A percentile compares a stretch with the other conserved stretches of the same genome.
Conservation (phyloP, 345 rosid species). For the Litchi chinensis region DNA sequence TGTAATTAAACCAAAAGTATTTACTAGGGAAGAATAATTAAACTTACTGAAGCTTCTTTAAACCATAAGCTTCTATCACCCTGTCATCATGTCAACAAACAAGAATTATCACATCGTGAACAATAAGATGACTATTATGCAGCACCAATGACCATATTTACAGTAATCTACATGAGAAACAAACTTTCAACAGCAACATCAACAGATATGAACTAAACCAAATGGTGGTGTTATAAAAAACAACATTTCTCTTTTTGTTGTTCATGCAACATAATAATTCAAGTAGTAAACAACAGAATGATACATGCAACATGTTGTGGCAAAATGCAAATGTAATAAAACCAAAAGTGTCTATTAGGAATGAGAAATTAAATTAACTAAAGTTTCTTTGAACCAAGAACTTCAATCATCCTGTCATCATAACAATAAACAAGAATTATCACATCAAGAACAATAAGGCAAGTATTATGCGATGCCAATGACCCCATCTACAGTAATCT, state of each 20-base stretch:
- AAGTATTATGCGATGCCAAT: background rate
- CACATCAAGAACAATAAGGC: slow-evolving; percentile 11
- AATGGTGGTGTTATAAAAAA: background rate
- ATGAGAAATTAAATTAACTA: slow-evolving; percentile 47
- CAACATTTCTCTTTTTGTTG: background rate
- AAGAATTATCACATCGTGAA: slow-evolving; percentile 8
- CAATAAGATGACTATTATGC: slow-evolving; percentile 5
- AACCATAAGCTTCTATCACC: slow-evolving; percentile 73
- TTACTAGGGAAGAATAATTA: slow-evolving; percentile 3
- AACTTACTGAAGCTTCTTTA: slow-evolving; percentile 60
- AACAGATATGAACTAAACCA: background rate
- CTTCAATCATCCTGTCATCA: too few species aligned
- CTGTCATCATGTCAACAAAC: slow-evolving; percentile 48
- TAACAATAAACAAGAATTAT: slow-evolving; percentile 18
- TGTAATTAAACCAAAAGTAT: background rate
- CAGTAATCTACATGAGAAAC: background rate
- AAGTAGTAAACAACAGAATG: background rate
- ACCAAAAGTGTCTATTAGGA: slow-evolving; percentile 12
- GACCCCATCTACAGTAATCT: background rate
- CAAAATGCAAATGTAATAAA: background rate
- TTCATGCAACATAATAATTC: background rate
- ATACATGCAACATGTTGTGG: background rate
- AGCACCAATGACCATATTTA: background rate
- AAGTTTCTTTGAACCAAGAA: slow-evolving; percentile 40
- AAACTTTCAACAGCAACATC: background rate